phyloP scores from a whole-genome alignment of 257 asterid species.

The Perilla frutescens region DNA sequence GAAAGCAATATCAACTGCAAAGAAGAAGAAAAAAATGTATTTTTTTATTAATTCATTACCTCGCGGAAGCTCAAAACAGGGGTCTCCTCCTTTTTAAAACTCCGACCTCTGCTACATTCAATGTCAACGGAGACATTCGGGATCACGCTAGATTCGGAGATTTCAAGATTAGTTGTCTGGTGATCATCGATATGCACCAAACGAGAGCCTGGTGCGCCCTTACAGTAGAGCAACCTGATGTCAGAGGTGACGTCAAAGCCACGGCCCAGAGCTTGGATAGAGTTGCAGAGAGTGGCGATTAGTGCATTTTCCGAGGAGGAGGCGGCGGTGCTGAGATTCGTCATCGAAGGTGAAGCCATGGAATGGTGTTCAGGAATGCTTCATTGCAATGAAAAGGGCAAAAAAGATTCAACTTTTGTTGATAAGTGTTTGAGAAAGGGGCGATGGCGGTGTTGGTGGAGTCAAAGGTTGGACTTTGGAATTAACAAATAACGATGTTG shows the following conservation, averaged over 20 bases:
- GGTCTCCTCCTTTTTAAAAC: constrained; percentile 58
- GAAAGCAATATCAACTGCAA: not conserved
- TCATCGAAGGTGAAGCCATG: constrained; percentile 45
- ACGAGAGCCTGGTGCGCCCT: constrained; percentile 90
- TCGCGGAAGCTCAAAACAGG: constrained; percentile 82
- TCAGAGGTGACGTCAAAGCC: constrained; percentile 99
- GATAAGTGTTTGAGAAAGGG: constrained; percentile 24
- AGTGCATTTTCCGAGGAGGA: constrained; percentile 57
- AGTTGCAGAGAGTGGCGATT: constrained; percentile 78
- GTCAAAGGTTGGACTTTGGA: constrained; percentile 96
- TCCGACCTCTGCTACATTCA: constrained; percentile 54
- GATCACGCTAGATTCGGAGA: constrained; percentile 60
- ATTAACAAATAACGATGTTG: constrained; percentile 35
- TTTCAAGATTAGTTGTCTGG: constrained; percentile 54
- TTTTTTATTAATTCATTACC: constrained; percentile 44
- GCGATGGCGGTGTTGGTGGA: constrained; percentile 52
- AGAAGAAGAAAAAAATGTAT: not conserved
- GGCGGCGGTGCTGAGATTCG: constrained; percentile 25
- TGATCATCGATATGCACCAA: constrained; percentile 73
- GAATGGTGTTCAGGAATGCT: constrained; percentile 37
- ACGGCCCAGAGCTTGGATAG: constrained; percentile 96
- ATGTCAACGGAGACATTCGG: constrained; percentile 89
- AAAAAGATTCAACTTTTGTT: constrained; percentile 37
- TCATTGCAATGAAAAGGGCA: constrained; percentile 29
- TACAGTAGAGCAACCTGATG: constrained; percentile 90